Evolutionary conservation across 768 basidiomycete species (phyloP).

Genomic region (Coprinopsis marcescibilis): DNA sequence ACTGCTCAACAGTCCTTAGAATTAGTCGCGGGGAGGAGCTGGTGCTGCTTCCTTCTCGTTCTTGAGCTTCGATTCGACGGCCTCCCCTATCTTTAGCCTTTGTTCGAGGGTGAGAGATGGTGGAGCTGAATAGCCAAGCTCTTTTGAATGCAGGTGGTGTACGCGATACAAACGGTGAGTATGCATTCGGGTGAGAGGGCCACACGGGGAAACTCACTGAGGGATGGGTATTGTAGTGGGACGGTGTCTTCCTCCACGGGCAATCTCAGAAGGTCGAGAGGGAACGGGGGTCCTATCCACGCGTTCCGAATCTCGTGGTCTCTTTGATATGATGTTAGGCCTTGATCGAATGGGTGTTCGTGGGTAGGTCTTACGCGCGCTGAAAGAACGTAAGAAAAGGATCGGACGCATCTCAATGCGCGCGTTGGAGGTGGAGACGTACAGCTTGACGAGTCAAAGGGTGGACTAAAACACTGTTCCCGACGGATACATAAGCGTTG

Average conservation of each 20-base stretch:
- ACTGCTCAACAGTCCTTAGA: neutral
- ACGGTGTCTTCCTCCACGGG: conserved; percentile 45
- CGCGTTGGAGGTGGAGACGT: conserved; percentile 5
- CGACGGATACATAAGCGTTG: neutral
- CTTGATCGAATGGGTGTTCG: neutral
- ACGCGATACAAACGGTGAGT: neutral
- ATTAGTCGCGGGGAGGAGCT: conserved; percentile 39
- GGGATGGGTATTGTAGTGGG: conserved; percentile 64
- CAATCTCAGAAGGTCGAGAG: conserved; percentile 55
- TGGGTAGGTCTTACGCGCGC: conserved; percentile 9
- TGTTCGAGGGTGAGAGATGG: conserved; percentile 53
- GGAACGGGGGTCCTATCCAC: conserved; percentile 70
- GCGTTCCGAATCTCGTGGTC: conserved; percentile 68
- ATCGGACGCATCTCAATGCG: neutral
- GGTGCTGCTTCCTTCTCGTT: conserved; percentile 65
- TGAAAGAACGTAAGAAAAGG: conserved; percentile 2
- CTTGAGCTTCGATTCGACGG: conserved; percentile 52
- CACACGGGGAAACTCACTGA: conserved; percentile 38
- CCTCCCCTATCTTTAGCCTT: conserved; percentile 52
- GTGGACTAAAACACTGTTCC: conserved; percentile 60
- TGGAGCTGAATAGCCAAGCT: conserved; percentile 32
- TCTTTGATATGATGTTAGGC: conserved; percentile 25
- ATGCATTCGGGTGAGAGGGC: neutral
- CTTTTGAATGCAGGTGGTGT: neutral
- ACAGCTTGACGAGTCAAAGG: conserved; percentile 70